Percentiles rank a stretch among this genome's conserved stretches.
Evolutionary conservation across 1,284 basidiomycete species (phyloP).

Genomic region (Neonothopanus nambi): DNA sequence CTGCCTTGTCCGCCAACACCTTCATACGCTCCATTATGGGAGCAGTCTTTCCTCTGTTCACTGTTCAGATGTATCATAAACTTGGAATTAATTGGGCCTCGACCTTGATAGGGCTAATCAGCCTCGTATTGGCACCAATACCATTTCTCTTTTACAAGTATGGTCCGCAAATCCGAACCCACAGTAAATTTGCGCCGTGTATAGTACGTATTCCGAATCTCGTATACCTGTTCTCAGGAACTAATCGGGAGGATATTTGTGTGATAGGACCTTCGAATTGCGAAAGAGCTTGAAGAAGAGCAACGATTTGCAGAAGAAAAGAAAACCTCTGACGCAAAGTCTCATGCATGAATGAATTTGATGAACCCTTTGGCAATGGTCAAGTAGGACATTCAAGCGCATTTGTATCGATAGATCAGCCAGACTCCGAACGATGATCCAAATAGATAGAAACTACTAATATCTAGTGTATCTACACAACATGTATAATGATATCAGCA

Average conservation of each 20-base stretch:
- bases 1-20: constrained; percentile 72
- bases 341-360: too few relatives aligned
- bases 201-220: constrained; percentile 44
- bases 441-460: too few relatives aligned
- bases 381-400: too few relatives aligned
- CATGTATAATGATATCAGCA: too few relatives aligned
- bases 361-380: too few relatives aligned
- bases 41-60: constrained; percentile 68
- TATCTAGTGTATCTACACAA: too few relatives aligned
- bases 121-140: constrained; percentile 49
- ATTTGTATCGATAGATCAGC: too few relatives aligned
- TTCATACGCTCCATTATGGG: constrained; percentile 63
- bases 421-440: too few relatives aligned
- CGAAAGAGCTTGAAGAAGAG: constrained; percentile 9
- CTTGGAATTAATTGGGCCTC: constrained; percentile 12
- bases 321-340: too few relatives aligned
- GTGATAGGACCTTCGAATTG: constrained; percentile 11
- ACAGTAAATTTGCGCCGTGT: constrained; percentile 54
- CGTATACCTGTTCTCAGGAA: too few relatives aligned
- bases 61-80: constrained; percentile 11
- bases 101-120: constrained; percentile 37
- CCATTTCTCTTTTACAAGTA: constrained; percentile 60
- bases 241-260: too few relatives aligned
- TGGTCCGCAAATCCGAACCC: constrained; percentile 46
- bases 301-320: too few relatives aligned